Evolutionary conservation across 2,329 filamentous ascomycete genomes (phyloP).

Genomic region (Ilyonectria sp.): DNA sequence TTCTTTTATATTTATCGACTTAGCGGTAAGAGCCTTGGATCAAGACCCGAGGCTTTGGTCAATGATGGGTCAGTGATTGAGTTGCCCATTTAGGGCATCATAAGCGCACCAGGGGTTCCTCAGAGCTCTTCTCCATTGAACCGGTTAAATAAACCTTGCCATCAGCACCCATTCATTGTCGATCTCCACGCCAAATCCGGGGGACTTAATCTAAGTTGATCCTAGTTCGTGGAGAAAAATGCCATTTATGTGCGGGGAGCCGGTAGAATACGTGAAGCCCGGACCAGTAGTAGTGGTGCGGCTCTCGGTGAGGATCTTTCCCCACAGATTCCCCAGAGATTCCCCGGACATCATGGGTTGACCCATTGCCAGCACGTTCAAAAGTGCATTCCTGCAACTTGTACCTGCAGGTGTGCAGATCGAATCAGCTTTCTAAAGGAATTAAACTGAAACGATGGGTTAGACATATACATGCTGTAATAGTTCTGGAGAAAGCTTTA

Average conservation of each 20-base stretch:
- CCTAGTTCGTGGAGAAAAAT: conserved; percentile 15
- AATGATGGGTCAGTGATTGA: not conserved
- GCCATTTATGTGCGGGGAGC: conserved; percentile 10
- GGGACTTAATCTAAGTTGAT: conserved; percentile 5
- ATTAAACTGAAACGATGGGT: too few relatives aligned
- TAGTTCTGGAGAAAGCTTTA: not conserved
- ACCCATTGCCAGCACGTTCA: not conserved
- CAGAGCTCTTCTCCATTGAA: not conserved
- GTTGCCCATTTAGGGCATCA: conserved; percentile 7
- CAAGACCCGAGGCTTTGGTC: not conserved
- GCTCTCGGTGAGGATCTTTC: conserved; percentile 21
- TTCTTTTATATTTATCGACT: not conserved
- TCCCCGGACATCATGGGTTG: conserved; percentile 14
- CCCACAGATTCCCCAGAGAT: conserved; percentile 24
- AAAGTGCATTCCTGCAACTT: not conserved
- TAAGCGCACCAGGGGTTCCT: conserved; percentile 13
- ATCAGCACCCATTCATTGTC: not conserved
- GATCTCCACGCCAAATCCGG: conserved; percentile 1
- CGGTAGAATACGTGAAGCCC: not conserved
- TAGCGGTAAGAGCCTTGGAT: not conserved
- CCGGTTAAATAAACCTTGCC: not conserved
- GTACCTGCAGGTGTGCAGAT: too few relatives aligned
- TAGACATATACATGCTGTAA: not conserved
- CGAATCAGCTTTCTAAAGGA: too few relatives aligned
- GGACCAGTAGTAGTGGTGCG: conserved; percentile 5